These are phyloP conservation scores for Amaranthus tricolor DNA, from an alignment of 179 eudicot species.

Conservation along the genomic window DNA sequence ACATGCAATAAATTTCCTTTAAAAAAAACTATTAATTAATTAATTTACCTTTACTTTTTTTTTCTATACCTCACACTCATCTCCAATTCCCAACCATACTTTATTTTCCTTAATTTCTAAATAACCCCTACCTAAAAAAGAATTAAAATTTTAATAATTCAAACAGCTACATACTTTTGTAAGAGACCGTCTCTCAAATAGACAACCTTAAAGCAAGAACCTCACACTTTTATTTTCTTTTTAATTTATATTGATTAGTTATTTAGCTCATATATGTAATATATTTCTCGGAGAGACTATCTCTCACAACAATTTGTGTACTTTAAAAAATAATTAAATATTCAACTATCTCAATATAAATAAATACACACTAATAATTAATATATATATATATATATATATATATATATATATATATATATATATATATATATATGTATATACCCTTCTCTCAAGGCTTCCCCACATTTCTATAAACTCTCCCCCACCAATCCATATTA, in stretches of 20 bases:
- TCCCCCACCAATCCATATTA: slow-evolving; percentile 11
- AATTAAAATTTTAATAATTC: no score
- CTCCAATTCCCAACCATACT: slow-evolving; percentile 16
- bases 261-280: no score
- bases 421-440: not conserved
- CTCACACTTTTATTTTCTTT: no score
- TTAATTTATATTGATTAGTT: no score
- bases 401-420: not conserved
- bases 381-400: not conserved
- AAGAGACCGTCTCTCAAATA: no score
- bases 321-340: not conserved
- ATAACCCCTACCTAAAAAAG: not conserved
- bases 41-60: no score
- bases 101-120: slow-evolving; percentile 1
- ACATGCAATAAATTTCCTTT: no score
- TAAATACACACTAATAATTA: slow-evolving; percentile 17
- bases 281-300: no score
- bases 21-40: no score
- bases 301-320: no score
- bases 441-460: not conserved
- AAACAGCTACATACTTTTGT: no score
- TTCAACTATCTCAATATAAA: slow-evolving; percentile 16
- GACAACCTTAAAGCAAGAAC: no score
- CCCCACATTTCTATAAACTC: slow-evolving; percentile 5
- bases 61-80: not conserved